Evolutionary conservation across 139 green algal genomes (phyloP), one percentile per base, ranked within the genome.

Genomic region (Closterium sp.): DNA sequence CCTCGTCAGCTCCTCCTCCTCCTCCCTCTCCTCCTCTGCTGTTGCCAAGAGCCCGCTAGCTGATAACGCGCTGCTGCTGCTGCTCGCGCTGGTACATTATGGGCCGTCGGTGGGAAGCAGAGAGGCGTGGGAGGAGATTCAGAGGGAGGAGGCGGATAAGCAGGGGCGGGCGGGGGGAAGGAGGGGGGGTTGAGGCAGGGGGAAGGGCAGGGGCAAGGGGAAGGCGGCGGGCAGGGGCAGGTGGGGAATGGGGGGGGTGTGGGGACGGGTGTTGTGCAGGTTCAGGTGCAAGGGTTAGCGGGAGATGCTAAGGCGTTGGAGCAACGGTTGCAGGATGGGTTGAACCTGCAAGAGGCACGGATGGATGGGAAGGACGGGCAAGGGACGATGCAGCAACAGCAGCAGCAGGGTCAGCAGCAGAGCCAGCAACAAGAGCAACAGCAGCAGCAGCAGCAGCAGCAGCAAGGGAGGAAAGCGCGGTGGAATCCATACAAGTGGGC

Each of bases 51-150:
- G 93, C 90, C 96, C 96, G 0, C 90, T 97, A 29, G 95, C 92
- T 0, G 95, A 97, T 38, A 86, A 62, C 29, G 87, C 91, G 3
- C 90, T 96, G 50, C 90, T 96, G 34, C 93, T 97, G 30, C 93
- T 97, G 31, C 95, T 97, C 9, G 91, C 95, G 45, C 95, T 97
- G 85, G 50, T 95, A 22, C 95, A 97, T 90, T 96, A 97, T 79
- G 92, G 88, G 9, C 50, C 50, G 50, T 73, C 50, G 1, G 50
- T 73, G 6, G 50, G 50, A 11, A 73, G 50, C 2, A 21, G 50
- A 3, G 50, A 73, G 50, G 50, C 50, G 50, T 73, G 50, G 50
- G 50, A 73, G 50, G 50, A 73, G 17, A 73, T 73, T 9, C 50
- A 73, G 50, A 73, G 17, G 50, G 50, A 73, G 17, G 50, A 22